These are phyloP conservation scores for Discostella stelligera DNA, from an alignment of 352 stramenopile genomes.

Conservation along the genomic window DNA sequence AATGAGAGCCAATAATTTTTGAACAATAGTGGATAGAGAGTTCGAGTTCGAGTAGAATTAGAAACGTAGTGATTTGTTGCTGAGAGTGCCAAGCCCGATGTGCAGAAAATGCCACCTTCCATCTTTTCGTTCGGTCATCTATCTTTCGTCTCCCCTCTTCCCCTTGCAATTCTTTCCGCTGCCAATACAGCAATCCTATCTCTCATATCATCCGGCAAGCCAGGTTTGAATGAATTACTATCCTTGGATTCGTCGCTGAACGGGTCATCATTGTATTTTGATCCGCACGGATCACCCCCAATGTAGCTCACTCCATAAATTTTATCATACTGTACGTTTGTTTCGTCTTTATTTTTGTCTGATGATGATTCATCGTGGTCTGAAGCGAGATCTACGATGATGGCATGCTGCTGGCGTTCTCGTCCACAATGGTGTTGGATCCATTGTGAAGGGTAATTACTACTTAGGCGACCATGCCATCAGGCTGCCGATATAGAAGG, in stretches of 20 bases:
- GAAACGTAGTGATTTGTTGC: too few species aligned
- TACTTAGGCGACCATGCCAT: not conserved
- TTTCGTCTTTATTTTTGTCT: not conserved
- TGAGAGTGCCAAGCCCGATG: too few species aligned
- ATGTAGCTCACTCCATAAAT: conserved; percentile 51
- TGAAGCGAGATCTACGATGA: not conserved
- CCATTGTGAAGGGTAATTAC: not conserved
- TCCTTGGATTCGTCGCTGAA: conserved; percentile 35
- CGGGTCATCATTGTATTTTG: conserved; percentile 57
- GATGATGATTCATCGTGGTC: not conserved
- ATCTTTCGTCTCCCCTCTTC: conserved; percentile 22
- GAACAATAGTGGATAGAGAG: too few species aligned
- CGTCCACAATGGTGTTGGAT: not conserved
- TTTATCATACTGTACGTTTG: not conserved
- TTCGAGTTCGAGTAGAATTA: too few species aligned
- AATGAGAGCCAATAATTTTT: not conserved
- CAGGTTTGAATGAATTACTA: conserved; percentile 31
- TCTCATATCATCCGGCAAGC: conserved; percentile 58
- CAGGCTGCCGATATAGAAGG: not conserved
- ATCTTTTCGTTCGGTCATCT: not conserved
- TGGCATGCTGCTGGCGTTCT: not conserved
- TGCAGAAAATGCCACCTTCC: too few species aligned
- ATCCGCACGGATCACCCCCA: conserved; percentile 57
- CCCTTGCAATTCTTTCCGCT: conserved; percentile 26
- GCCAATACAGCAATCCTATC: conserved; percentile 52